Base-by-base conservation (phyloP, 1,139 yeast species). In the Blastobotrys persicus region DNA sequence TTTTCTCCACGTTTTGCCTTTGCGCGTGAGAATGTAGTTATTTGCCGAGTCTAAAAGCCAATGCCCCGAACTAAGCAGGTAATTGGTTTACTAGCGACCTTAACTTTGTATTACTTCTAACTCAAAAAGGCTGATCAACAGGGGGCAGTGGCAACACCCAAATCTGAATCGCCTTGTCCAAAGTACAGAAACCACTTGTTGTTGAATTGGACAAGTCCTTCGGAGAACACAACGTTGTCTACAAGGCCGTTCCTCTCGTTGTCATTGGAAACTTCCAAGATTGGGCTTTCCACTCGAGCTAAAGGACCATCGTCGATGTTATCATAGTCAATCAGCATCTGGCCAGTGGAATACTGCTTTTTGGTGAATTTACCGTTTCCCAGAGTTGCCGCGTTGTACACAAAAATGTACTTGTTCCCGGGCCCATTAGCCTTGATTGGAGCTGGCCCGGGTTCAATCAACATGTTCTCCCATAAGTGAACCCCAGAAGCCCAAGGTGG, bases 361-460 rank as follows among this genome's bases (percentile, higher is more conserved):
- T 19, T 12, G 7, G 31, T 41, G 34, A 23, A 33, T 6, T n/a
- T 23, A 4, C 35, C 51, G 6, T 35, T 34, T 6, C 53, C 53
- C 9, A n/a, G 11, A 13, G 50, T 44, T 11, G 53, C 51, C 11
- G 46, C 52, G 31, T 50, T 50, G 44, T 50, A 50, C 2, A 50
- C 16, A 12, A 50, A 31, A 26, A 50, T 50, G 49, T 49, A 50
- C 38, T 48, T 44, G 18, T 45, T 45, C 28, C 28, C 28, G 5
- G 28, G 28, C 13, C 35, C 52, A 6, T 33, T 18, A 2, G 53
- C 39, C 40, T 50, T 50, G n/a, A 50, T 34, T 12, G 53, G 53
- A 4, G 51, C 51, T 3, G 53, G 53, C 19, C 53, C 53, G 4
- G 53, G 49, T 31, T 50, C 53, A 28, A 50, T 50, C 41, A 50